Evolutionary conservation across 306 rosid genomes (phyloP).

Genomic region (Styphnolobium japonicum): DNA sequence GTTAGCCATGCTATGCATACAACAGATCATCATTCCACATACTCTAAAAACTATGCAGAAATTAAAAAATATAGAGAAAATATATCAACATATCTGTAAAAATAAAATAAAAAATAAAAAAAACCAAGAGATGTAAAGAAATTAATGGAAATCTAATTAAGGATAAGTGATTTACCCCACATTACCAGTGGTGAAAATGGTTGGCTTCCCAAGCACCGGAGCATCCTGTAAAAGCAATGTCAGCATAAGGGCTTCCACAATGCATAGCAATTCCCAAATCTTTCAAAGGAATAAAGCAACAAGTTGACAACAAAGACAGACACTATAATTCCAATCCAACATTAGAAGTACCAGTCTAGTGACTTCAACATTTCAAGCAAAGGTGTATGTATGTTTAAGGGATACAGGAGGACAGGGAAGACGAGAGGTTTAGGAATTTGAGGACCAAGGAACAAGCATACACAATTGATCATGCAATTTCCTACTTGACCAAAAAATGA

Average conservation of each 20-base stretch:
- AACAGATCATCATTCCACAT: not conserved
- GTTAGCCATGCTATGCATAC: not conserved
- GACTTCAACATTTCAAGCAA: not conserved
- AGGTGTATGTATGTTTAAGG: not conserved
- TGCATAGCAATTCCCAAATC: not conserved
- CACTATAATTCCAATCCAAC: not conserved
- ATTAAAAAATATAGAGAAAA: not conserved
- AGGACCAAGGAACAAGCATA: not conserved
- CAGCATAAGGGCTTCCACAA: conserved; percentile 4
- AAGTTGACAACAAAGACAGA: not conserved
- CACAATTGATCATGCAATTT: not conserved
- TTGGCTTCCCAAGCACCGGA: conserved; percentile 80
- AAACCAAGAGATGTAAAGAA: not conserved
- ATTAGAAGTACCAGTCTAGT: not conserved
- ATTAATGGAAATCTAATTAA: not conserved
- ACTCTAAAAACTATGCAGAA: not conserved
- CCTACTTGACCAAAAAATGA: not conserved
- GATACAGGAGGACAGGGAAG: not conserved
- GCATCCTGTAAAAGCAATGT: conserved; percentile 54
- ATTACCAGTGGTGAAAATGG: conserved; percentile 49
- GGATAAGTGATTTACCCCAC: conserved; percentile 52
- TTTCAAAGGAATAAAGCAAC: not conserved
- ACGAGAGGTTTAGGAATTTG: not conserved
- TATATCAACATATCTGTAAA: not conserved
- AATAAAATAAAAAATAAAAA: too few species aligned